Conservation (phyloP, 2,329 filamentous ascomycete genomes). For the Phialocephala subalpina region DNA sequence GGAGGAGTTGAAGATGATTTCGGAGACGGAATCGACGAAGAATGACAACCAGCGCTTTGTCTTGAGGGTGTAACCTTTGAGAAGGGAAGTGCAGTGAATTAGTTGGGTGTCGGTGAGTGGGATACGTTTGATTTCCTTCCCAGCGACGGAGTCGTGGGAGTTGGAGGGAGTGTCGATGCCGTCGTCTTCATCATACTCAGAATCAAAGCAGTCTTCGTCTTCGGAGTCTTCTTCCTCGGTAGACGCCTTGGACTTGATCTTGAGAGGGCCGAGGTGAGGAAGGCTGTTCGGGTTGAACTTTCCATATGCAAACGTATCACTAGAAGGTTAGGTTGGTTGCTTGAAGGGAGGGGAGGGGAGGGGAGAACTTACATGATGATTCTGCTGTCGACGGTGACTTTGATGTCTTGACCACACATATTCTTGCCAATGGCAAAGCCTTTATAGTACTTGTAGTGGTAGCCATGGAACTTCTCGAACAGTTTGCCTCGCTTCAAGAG, state of each 20-base stretch:
- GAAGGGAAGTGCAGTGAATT: constrained; percentile 49
- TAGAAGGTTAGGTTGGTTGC: background rate
- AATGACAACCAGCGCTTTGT: constrained; percentile 59
- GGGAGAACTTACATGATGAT: constrained; percentile 32
- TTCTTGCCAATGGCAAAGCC: constrained; percentile 33
- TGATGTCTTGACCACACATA: constrained; percentile 31
- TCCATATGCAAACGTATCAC: constrained; percentile 30
- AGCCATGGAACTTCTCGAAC: constrained; percentile 55
- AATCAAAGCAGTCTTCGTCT: constrained; percentile 8
- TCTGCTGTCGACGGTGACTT: constrained; percentile 34
- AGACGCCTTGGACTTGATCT: constrained; percentile 26
- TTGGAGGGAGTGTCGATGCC: background rate
- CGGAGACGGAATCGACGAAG: constrained; percentile 53
- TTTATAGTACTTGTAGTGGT: constrained; percentile 56
- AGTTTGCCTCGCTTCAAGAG: constrained; percentile 52
- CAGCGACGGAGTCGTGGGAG: constrained; percentile 17
- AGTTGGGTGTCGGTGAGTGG: constrained; percentile 49
- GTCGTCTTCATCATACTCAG: constrained; percentile 16
- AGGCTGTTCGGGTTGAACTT: constrained; percentile 40
- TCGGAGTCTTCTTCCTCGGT: constrained; percentile 12
- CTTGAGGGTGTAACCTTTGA: constrained; percentile 58
- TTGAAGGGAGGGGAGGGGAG: no score
- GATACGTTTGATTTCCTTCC: constrained; percentile 36
- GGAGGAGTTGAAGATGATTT: constrained; percentile 56
- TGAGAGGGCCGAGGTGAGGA: constrained; percentile 25